Base-by-base conservation (phyloP, 2,329 filamentous ascomycete species). In the Calonectria pteridis region DNA sequence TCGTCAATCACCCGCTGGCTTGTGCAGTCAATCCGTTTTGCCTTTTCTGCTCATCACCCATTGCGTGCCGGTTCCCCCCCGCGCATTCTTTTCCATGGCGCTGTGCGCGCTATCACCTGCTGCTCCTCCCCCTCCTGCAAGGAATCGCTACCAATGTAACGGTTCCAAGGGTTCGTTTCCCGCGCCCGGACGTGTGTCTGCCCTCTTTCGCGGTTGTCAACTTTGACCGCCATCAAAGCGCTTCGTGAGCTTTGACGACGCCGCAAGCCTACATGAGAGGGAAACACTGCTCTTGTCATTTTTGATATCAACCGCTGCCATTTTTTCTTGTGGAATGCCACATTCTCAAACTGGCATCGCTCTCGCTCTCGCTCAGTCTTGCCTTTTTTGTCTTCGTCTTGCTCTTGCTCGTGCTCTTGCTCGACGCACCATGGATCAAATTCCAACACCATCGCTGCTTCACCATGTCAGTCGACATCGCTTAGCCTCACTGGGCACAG, bases 391-490 rank as follows among this genome's bases (percentile, higher is more conserved):
- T 46, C 20, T 7, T 46, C 1, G 7, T n/a, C n/a, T 6, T 7
- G 1, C 18, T 9, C 37, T 20, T 43, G 6, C n/a, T 46, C 14
- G 9, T 28, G 55, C 35, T 14, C 35, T 28, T 62, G 7, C 23
- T 26, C 33, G 33, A 59, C 35, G 55, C 37, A 35, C 53, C 18
- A 28, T 50, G 37, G 35, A 31, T 37, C 26, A 46, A 64, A 64
- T 37, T 62, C 23, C 59, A 46, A 46, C 35, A 50, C 63, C 31
- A 29, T 50, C 31, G 69, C 23, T 71, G 51, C 51, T 51, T 59
- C 51, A 66, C 62, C 51, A 43, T 31, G 29, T 18, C 63, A 58
- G 31, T 35, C 18, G 26, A 35, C 63, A 29, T 33, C 31, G 13
- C 18, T 28, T 55, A 46, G 67, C 26, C 35, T 63, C 49, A 49